These are phyloP conservation scores for Coprinopsis strossmayeri DNA, from an alignment of 768 basidiomycete genomes.

Conservation along the genomic window DNA sequence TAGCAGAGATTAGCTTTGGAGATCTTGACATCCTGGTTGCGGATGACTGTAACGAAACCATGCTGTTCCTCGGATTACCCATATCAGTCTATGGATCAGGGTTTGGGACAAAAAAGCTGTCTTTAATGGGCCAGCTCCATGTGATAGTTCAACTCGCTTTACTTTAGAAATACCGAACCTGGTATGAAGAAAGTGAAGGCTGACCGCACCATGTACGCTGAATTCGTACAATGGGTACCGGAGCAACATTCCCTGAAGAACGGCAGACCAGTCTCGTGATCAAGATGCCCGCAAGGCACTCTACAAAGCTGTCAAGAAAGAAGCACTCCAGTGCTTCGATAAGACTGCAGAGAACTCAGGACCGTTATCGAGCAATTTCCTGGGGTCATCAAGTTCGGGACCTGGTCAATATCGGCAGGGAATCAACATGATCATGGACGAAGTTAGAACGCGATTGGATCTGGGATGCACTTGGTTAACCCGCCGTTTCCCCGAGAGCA, in stretches of 20 bases:
- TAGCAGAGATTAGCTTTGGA: conserved; percentile 60
- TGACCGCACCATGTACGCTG: conserved; percentile 50
- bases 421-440: conserved; percentile 47
- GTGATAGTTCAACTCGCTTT: conserved; percentile 42
- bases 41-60: conserved; percentile 40
- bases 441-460: conserved; percentile 37
- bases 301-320: conserved; percentile 25
- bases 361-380: conserved; percentile 37
- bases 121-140: conserved; percentile 57
- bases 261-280: conserved; percentile 16
- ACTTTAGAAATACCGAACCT: conserved; percentile 28
- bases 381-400: conserved; percentile 45
- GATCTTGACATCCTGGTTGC: conserved; percentile 66
- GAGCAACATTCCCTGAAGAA: conserved; percentile 11
- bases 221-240: conserved; percentile 46
- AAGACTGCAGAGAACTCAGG: conserved; percentile 35
- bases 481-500: no score
- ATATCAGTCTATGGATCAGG: conserved; percentile 44
- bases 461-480: no score
- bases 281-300: no score
- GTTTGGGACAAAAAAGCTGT: conserved; percentile 45
- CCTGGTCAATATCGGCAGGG: conserved; percentile 45
- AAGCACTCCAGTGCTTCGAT: conserved; percentile 46
- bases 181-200: conserved; percentile 36
- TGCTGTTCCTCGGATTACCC: conserved; percentile 52